Conservation (phyloP, 2,329 filamentous ascomycete genomes). For the Aspergillus ochraceus region DNA sequence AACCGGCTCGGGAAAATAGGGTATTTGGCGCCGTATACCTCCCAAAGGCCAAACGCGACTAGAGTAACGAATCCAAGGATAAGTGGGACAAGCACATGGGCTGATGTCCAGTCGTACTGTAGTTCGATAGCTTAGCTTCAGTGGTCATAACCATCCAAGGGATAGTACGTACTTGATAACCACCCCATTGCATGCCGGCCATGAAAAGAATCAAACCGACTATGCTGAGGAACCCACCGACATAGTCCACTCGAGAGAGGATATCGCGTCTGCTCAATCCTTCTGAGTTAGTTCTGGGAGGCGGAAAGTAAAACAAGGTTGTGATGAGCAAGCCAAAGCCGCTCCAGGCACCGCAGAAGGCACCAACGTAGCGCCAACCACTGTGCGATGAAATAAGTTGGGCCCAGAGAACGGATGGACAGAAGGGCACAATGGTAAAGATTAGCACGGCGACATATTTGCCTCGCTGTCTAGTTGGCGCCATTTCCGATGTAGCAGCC, state of each 20-base stretch:
- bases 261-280: slow-evolving; percentile 41
- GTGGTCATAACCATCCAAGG: background rate
- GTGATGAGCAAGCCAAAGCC: slow-evolving; percentile 44
- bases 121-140: background rate
- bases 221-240: slow-evolving; percentile 51
- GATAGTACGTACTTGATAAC: slow-evolving; percentile 39
- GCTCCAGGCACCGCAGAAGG: slow-evolving; percentile 45
- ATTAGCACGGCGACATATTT: slow-evolving; percentile 62
- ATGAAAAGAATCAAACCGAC: slow-evolving; percentile 50
- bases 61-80: slow-evolving; percentile 46
- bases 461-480: slow-evolving; percentile 64
- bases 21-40: slow-evolving; percentile 46
- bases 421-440: slow-evolving; percentile 63
- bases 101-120: slow-evolving; percentile 46
- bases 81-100: slow-evolving; percentile 48
- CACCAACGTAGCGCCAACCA: slow-evolving; percentile 46
- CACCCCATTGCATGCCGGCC: slow-evolving; percentile 54
- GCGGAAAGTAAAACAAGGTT: slow-evolving; percentile 47
- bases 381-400: slow-evolving; percentile 55
- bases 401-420: slow-evolving; percentile 61
- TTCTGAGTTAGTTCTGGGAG: slow-evolving; percentile 43
- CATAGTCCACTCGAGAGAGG: slow-evolving; percentile 50
- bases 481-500: slow-evolving; percentile 67
- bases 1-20: slow-evolving; percentile 48
- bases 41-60: slow-evolving; percentile 48